Percentiles rank a stretch among this genome's conserved stretches.
Conservation (phyloP, 2,329 filamentous ascomycete genomes). For the Cryphonectria carpinicola region DNA sequence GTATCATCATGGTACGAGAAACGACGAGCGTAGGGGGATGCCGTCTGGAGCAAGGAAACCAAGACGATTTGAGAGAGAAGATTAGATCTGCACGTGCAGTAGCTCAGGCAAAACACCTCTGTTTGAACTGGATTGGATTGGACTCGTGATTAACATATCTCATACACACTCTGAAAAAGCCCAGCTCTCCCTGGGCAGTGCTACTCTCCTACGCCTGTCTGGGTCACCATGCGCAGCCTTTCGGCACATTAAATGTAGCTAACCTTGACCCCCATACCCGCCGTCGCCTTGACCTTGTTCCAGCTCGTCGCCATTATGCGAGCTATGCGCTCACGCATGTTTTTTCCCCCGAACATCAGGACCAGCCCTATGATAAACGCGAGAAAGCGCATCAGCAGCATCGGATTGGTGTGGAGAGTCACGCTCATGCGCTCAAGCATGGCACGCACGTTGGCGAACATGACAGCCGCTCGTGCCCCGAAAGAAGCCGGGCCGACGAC, state of each 20-base stretch:
- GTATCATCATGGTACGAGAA: not conserved
- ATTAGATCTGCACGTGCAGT: not conserved
- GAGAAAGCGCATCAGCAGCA: conserved; percentile 64
- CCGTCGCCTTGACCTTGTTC: conserved; percentile 81
- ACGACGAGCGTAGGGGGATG: not conserved
- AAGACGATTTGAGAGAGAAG: not conserved
- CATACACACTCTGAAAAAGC: conserved; percentile 18
- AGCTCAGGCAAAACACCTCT: conserved; percentile 17
- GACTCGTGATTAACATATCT: conserved; percentile 21
- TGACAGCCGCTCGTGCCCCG: conserved; percentile 53
- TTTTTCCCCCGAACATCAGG: conserved; percentile 73
- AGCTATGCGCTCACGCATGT: conserved; percentile 74
- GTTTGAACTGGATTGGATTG: not conserved
- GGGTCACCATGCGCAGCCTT: conserved; percentile 1
- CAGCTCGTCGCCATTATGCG: conserved; percentile 71
- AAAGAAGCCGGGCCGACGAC: conserved; percentile 42
- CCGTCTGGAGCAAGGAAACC: not conserved
- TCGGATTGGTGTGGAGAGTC: conserved; percentile 60
- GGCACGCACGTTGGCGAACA: conserved; percentile 56
- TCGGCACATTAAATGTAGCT: conserved; percentile 75
- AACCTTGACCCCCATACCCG: conserved; percentile 96
- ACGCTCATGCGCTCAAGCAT: conserved; percentile 55
- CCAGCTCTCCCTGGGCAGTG: not conserved
- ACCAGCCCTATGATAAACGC: conserved; percentile 81
- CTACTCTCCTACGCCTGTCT: conserved; percentile 7